Evolutionary conservation across 164 flowering plant species (phyloP).

Genomic region (Nymphaea thermarum): DNA sequence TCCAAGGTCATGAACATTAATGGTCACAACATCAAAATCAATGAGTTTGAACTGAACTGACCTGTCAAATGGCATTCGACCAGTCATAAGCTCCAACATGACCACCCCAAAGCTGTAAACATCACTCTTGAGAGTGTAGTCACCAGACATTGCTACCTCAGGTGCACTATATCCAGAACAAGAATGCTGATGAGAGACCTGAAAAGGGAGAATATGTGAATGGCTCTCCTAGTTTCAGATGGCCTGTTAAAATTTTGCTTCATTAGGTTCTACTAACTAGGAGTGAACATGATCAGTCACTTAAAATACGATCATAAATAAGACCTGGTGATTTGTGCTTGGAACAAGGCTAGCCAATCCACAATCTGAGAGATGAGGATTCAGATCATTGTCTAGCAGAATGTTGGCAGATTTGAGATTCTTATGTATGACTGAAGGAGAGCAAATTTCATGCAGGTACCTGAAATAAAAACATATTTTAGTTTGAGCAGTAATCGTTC

Average conservation of each 20-base stretch:
- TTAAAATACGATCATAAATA: too few relatives aligned
- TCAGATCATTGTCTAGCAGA: constrained; percentile 73
- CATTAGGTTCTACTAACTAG: too few relatives aligned
- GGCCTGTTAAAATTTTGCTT: too few relatives aligned
- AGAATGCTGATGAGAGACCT: constrained; percentile 38
- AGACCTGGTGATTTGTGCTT: constrained; percentile 47
- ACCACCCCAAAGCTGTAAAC: constrained; percentile 95
- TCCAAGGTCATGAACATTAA: too few relatives aligned
- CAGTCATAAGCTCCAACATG: constrained; percentile 92
- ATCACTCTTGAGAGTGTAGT: constrained; percentile 77
- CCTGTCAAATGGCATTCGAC: constrained; percentile 94
- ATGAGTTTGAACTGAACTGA: constrained; percentile 5
- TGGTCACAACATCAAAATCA: too few relatives aligned
- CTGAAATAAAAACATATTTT: constrained; percentile 18
- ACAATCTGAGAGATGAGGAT: constrained; percentile 89
- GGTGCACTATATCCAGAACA: constrained; percentile 81
- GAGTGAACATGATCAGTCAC: not conserved
- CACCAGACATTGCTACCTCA: constrained; percentile 85
- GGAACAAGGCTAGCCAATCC: constrained; percentile 67
- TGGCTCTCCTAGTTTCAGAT: too few relatives aligned
- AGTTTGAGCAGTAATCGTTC: too few relatives aligned
- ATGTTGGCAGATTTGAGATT: constrained; percentile 87
- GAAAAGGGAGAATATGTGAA: constrained; percentile 5
- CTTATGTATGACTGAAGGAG: constrained; percentile 76
- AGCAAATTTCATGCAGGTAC: constrained; percentile 91